Conservation (phyloP, 1,284 basidiomycete genomes). For the Boletus smithii region DNA sequence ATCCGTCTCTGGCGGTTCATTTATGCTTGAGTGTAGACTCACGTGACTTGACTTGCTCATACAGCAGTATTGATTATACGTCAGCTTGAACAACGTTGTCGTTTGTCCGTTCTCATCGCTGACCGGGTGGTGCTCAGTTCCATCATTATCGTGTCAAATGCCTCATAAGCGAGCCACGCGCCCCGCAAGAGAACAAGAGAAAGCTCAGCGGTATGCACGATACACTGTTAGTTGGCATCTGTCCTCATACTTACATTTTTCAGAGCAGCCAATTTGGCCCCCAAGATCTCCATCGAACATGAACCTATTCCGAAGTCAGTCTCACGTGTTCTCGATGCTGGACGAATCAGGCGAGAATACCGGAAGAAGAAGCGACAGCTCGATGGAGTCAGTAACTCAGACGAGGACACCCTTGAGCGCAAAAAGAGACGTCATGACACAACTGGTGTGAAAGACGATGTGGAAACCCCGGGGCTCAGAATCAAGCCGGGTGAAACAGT, state of each 20-base stretch:
- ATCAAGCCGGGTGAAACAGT: slow-evolving; percentile 69
- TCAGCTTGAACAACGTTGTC: slow-evolving; percentile 16
- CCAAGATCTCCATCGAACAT: slow-evolving; percentile 38
- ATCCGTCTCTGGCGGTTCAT: too few relatives aligned
- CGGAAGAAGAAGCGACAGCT: slow-evolving; percentile 48
- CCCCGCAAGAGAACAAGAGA: slow-evolving; percentile 42
- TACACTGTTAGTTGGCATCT: neutral
- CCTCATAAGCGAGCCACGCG: slow-evolving; percentile 64
- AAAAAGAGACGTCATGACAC: slow-evolving; percentile 43
- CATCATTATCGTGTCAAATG: slow-evolving; percentile 40
- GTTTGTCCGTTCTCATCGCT: slow-evolving; percentile 5
- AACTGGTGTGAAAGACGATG: slow-evolving; percentile 23
- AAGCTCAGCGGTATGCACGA: slow-evolving; percentile 38
- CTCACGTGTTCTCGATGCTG: slow-evolving; percentile 60
- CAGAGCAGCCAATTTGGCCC: slow-evolving; percentile 52
- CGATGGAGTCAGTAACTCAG: slow-evolving; percentile 31
- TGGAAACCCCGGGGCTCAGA: slow-evolving; percentile 34
- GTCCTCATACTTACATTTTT: neutral
- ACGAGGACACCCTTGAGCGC: slow-evolving; percentile 32
- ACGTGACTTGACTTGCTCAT: slow-evolving; percentile 26
- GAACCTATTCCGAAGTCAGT: slow-evolving; percentile 69
- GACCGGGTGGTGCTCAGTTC: neutral
- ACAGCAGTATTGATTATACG: neutral
- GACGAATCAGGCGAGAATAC: slow-evolving; percentile 52
- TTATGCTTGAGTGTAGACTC: neutral